Percentiles rank a stretch among this genome's conserved stretches.
phyloP scores from a whole-genome alignment of 208 protist genomes.

The Phytomonas sp. region DNA sequence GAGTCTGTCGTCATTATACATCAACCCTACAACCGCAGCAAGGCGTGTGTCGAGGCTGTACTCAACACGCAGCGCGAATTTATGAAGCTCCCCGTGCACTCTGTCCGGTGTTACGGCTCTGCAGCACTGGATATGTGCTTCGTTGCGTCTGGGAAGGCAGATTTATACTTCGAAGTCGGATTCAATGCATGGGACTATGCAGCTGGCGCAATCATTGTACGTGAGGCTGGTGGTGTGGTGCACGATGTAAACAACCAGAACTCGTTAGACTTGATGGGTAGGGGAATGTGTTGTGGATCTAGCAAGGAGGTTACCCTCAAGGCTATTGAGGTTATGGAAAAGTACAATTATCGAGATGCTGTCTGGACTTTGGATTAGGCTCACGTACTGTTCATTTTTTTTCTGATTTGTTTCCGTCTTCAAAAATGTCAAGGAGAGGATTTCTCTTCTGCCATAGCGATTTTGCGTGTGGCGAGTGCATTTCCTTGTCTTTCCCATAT shows the following conservation, averaged over 20 bases:
- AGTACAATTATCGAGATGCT: conserved; percentile 47
- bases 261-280: conserved; percentile 38
- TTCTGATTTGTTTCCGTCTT: neutral
- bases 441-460: neutral
- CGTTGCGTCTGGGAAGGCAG: conserved; percentile 64
- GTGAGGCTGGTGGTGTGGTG: conserved; percentile 84
- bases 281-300: conserved; percentile 66
- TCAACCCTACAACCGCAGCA: conserved; percentile 38
- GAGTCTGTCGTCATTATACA: conserved; percentile 64
- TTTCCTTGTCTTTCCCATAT: neutral
- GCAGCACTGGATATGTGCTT: conserved; percentile 84
- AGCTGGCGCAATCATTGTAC: conserved; percentile 74
- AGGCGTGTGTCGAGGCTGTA: conserved; percentile 35
- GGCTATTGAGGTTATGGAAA: conserved; percentile 41
- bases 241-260: conserved; percentile 70
- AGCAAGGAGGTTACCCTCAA: conserved; percentile 36
- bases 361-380: neutral
- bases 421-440: neutral
- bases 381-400: neutral
- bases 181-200: conserved; percentile 72
- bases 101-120: conserved; percentile 59
- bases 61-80: conserved; percentile 60
- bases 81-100: conserved; percentile 49
- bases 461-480: neutral
- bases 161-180: conserved; percentile 73